Base-by-base conservation (phyloP, 2,329 filamentous ascomycete genomes). In the Pseudopithomyces maydicus region DNA sequence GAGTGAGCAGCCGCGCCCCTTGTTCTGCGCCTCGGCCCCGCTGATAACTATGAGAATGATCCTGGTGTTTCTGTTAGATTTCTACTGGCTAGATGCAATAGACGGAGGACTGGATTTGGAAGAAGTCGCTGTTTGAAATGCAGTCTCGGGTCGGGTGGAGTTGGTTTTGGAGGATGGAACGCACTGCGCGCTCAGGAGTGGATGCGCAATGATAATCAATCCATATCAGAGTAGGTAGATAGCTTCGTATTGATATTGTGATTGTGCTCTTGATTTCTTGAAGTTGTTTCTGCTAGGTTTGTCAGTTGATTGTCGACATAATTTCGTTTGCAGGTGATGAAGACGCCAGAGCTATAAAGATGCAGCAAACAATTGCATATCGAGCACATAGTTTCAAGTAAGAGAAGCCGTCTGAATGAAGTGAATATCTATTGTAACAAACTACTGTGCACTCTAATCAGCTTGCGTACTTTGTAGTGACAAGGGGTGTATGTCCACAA, bases 11-110 rank as follows among this genome's bases (percentile, higher is more conserved):
- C 47, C 22, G 26, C n/a, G n/a, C 46, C 47, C 36, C 32, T 36
- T 22, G 33, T 48, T 41, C 23, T 51, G 47, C 48, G 48, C 48
- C 48, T 51, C 48, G 48, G 48, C 38, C 38, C 26, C 38, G 35
- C 36, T 29, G 48, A 39, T 35, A 26, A 11, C 15, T 17, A 42
- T 29, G 5, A 29, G 8, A 38, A 23, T n/a, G 26, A 41, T 11
- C 45, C 36, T 15, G 48, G 2, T 43, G 17, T 32, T 15, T 22
- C 36, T 8, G 15, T 50, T 29, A n/a, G 38, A 33, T 2, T 36
- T 51, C 36, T 51, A 15, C 17, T 42, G 23, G 23, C 17, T n/a
- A 23, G 42, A 36, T 38, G n/a, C 48, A 35, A 14, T 22, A 36
- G 12, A 17, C 8, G 12, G 2, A 2, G 7, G 26, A 41, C 22